phyloP scores from a whole-genome alignment of 164 flowering plant species.

The Saururus chinensis region DNA sequence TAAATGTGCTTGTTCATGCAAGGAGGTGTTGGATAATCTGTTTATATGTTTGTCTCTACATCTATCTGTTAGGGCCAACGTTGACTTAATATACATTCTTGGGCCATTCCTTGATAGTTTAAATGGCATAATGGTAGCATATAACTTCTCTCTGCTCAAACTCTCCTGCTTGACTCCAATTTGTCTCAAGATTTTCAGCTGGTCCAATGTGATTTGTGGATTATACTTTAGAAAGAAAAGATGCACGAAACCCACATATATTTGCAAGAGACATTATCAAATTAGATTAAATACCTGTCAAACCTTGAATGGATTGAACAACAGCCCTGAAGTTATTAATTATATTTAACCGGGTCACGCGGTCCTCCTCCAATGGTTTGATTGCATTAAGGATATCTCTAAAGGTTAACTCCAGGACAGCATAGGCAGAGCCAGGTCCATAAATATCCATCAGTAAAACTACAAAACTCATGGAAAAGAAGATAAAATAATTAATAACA shows the following conservation, averaged over 20 bases:
- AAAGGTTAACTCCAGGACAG: constrained; percentile 32
- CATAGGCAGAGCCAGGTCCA: not conserved
- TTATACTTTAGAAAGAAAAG: not conserved
- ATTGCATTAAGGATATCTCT: constrained; percentile 38
- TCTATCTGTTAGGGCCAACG: too few species aligned
- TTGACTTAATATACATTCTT: too few species aligned
- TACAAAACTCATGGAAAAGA: too few species aligned
- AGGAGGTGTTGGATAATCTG: too few species aligned
- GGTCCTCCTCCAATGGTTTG: constrained; percentile 50
- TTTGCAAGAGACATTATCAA: not conserved
- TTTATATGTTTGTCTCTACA: too few species aligned
- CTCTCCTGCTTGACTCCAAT: not conserved
- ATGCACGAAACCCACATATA: not conserved
- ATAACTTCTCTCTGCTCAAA: not conserved
- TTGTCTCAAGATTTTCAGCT: not conserved
- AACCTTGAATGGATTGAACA: constrained; percentile 41
- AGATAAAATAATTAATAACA: too few species aligned
- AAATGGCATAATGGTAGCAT: not conserved
- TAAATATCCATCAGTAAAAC: not conserved
- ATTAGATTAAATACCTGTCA: constrained; percentile 46
- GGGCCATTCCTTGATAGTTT: too few species aligned
- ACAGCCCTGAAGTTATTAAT: constrained; percentile 38
- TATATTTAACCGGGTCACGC: constrained; percentile 25
- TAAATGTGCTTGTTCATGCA: too few species aligned
- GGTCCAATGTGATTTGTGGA: not conserved